Percentiles rank a stretch among this genome's conserved stretches.
These are phyloP conservation scores for Prunus dulcis DNA, from an alignment of 306 rosid genomes.

Conservation along the genomic window DNA sequence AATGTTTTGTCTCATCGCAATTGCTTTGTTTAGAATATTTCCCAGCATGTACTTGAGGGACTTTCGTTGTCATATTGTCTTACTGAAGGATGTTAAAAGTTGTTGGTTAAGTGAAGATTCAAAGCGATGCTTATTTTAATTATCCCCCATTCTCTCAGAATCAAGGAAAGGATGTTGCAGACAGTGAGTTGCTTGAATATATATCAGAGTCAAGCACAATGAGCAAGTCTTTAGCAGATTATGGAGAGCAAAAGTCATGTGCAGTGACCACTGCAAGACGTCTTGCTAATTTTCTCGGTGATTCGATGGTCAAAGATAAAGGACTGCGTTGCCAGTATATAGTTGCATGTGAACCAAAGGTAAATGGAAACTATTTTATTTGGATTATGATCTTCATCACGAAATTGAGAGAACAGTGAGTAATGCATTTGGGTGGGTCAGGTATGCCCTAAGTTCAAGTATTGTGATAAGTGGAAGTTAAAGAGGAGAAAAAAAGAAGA, in stretches of 20 bases:
- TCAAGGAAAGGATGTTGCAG: constrained; percentile 89
- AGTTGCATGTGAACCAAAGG: constrained; percentile 98
- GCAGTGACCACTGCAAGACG: constrained; percentile 96
- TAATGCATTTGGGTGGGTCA: neutral
- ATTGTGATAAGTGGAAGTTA: neutral
- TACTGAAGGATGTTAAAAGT: neutral
- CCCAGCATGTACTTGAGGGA: neutral
- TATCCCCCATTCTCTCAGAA: constrained; percentile 46
- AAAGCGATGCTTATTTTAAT: constrained; percentile 7
- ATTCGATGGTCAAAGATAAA: constrained; percentile 93
- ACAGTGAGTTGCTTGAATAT: constrained; percentile 91
- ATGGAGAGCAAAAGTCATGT: constrained; percentile 87
- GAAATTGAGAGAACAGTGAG: constrained; percentile 3
- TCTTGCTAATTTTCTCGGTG: constrained; percentile 95
- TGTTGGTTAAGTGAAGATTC: neutral
- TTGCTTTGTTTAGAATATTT: constrained; percentile 9
- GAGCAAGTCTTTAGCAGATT: constrained; percentile 98
- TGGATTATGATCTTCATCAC: neutral
- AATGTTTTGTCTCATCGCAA: constrained; percentile 10
- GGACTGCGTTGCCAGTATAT: constrained; percentile 94
- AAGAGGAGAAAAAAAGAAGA: neutral
- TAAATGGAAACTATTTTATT: constrained; percentile 16
- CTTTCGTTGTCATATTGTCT: neutral
- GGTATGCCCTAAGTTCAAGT: neutral
- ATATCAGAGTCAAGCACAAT: constrained; percentile 99